Conservation (phyloP, 257 asterid genomes). For the Nicotiana tomentosiformis region DNA sequence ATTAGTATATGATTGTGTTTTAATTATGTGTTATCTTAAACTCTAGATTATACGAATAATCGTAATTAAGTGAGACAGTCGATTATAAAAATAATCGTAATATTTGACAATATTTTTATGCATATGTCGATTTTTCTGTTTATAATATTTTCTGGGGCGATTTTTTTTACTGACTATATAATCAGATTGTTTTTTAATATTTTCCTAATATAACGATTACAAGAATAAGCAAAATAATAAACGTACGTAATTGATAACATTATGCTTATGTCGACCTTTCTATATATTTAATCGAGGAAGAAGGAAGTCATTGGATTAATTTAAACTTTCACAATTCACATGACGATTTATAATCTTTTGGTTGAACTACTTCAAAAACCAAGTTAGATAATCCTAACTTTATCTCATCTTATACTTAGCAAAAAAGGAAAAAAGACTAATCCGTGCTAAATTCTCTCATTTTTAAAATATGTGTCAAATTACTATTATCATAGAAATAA, state of each 20-base stretch:
- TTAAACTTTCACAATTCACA: not conserved
- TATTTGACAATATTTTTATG: too few relatives aligned
- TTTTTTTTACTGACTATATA: too few relatives aligned
- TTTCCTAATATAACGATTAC: not conserved
- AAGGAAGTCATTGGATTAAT: not conserved
- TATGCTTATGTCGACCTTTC: not conserved
- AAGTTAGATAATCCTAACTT: not conserved
- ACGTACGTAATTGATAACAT: not conserved
- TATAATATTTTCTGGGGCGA: too few relatives aligned
- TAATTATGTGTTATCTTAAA: not conserved
- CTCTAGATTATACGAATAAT: too few relatives aligned
- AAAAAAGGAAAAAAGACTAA: too few relatives aligned
- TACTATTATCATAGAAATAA: too few relatives aligned
- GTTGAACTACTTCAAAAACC: not conserved
- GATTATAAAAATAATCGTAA: too few relatives aligned
- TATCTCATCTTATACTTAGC: not conserved
- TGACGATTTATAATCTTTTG: not conserved
- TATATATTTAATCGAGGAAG: not conserved
- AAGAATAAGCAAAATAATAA: not conserved
- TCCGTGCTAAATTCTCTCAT: too few relatives aligned
- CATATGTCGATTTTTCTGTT: too few relatives aligned
- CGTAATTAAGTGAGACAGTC: not conserved
- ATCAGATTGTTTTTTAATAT: too few relatives aligned
- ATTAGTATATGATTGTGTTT: not conserved
- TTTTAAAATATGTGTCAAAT: too few relatives aligned